Evolutionary conservation across 768 basidiomycete species (phyloP).

Genomic region (Boletus reticulatus): DNA sequence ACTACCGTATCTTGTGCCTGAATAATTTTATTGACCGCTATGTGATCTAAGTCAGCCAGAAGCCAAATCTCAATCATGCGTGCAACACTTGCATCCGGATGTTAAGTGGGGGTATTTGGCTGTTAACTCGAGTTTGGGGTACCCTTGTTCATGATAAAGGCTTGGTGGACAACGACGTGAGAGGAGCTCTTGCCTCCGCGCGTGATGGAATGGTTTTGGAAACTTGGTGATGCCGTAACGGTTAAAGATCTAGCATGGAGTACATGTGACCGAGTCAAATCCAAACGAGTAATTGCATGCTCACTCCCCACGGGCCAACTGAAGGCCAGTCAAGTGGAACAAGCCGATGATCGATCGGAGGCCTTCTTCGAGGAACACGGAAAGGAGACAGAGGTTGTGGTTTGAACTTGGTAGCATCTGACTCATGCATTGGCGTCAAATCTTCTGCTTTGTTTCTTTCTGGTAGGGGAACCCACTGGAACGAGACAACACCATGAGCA

Average conservation of each 20-base stretch:
- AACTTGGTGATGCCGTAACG: conserved; percentile 15
- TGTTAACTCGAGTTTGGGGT: conserved; percentile 24
- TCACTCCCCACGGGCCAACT: conserved; percentile 24
- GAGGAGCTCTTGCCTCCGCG: conserved; percentile 22
- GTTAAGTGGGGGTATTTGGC: conserved; percentile 42
- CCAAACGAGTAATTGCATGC: background rate
- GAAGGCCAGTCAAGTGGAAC: conserved; percentile 18
- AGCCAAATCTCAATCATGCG: background rate
- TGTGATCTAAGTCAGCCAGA: conserved; percentile 5
- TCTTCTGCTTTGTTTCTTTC: conserved; percentile 33
- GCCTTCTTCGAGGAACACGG: conserved; percentile 13
- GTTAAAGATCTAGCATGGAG: conserved; percentile 8
- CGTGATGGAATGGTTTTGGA: conserved; percentile 22
- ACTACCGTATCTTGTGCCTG: conserved; percentile 43
- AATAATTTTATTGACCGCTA: conserved; percentile 52
- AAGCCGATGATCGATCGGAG: conserved; percentile 17
- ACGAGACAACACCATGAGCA: conserved; percentile 3
- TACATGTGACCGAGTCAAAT: background rate
- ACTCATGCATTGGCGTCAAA: conserved; percentile 17
- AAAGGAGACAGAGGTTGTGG: conserved; percentile 2
- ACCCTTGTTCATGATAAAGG: conserved; percentile 23
- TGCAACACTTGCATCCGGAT: conserved; percentile 37
- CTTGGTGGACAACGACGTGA: conserved; percentile 22
- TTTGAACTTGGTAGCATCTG: background rate
- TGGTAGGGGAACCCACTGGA: conserved; percentile 27